These are phyloP conservation scores for Furcasterigmium sp. DNA, from an alignment of 2,329 filamentous ascomycete species.

Conservation along the genomic window DNA sequence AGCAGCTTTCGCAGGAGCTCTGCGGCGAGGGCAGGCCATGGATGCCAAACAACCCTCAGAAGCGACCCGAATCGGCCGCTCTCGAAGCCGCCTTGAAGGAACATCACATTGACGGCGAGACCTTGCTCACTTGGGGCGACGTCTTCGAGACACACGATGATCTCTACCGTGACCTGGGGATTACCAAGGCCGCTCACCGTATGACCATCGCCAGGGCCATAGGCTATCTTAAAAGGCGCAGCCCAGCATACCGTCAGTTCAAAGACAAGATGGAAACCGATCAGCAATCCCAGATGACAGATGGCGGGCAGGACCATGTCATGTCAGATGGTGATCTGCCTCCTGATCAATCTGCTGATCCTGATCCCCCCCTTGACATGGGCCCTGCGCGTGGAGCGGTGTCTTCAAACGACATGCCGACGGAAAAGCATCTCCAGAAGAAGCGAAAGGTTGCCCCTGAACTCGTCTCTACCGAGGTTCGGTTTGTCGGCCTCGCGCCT, in stretches of 20 bases:
- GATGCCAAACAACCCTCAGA: slow-evolving; percentile 26
- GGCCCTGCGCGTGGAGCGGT: no score
- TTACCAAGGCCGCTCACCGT: slow-evolving; percentile 54
- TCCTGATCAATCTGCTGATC: background rate
- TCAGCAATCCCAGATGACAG: background rate
- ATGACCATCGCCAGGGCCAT: slow-evolving; percentile 54
- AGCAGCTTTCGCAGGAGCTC: slow-evolving; percentile 61
- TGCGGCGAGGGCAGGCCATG: slow-evolving; percentile 50
- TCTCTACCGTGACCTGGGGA: slow-evolving; percentile 46
- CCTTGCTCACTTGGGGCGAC: slow-evolving; percentile 53
- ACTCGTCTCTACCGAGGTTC: slow-evolving; percentile 10
- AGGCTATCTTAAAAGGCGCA: slow-evolving; percentile 12
- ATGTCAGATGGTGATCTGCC: background rate
- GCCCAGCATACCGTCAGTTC: slow-evolving; percentile 9
- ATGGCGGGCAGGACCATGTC: background rate
- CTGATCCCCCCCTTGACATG: no score
- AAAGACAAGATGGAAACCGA: slow-evolving; percentile 2
- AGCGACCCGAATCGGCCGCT: slow-evolving; percentile 42
- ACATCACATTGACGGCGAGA: slow-evolving; percentile 60
- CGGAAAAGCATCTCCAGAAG: slow-evolving; percentile 13
- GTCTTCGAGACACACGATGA: slow-evolving; percentile 41
- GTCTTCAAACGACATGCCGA: no score
- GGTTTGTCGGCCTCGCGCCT: slow-evolving; percentile 9
- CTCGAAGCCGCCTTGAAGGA: slow-evolving; percentile 54
- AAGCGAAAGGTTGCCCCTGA: slow-evolving; percentile 21